Conservation (phyloP, 805 yeast genomes). For the Cyberlindnera suaveolens region DNA sequence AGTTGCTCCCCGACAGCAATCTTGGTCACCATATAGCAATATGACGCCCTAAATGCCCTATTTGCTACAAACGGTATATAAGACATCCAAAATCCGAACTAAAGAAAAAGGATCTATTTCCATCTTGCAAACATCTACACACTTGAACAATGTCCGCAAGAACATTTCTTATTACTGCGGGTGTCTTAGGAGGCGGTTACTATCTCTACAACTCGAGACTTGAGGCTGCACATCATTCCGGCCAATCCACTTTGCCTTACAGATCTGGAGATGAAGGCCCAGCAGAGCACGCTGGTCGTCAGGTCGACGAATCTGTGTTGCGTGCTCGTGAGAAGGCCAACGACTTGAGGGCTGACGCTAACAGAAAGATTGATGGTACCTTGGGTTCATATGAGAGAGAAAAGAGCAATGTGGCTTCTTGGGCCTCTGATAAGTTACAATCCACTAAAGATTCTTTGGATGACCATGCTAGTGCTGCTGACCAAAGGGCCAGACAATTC, state of each 20-base stretch:
- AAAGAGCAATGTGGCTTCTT: slow-evolving; percentile 10
- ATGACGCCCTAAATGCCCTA: no score
- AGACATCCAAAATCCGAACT: no score
- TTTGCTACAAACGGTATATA: no score
- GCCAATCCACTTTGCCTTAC: slow-evolving; percentile 5
- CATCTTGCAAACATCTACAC: neutral
- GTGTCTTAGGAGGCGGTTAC: slow-evolving; percentile 20
- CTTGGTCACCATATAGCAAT: neutral
- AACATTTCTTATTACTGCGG: slow-evolving; percentile 2
- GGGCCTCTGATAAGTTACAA: slow-evolving; percentile 19
- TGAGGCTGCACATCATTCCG: slow-evolving; percentile 10
- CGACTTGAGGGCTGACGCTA: slow-evolving; percentile 16
- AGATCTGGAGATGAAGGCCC: slow-evolving; percentile 12
- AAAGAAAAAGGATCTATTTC: neutral
- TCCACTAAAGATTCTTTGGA: slow-evolving; percentile 10
- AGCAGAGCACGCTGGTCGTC: slow-evolving; percentile 21
- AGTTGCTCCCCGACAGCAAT: slow-evolving; percentile 1
- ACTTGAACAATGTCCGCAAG: slow-evolving; percentile 1
- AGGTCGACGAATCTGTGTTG: slow-evolving; percentile 19
- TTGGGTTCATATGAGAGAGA: slow-evolving; percentile 11
- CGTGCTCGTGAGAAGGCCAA: slow-evolving; percentile 12
- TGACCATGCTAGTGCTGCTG: slow-evolving; percentile 11
- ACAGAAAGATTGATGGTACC: slow-evolving; percentile 13
- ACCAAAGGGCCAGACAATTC: slow-evolving; percentile 15
- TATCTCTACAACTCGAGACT: slow-evolving; percentile 21